Evolutionary conservation across 75 land plant genomes (phyloP), one percentile per base, ranked within the genome.

Genomic region (Chamaecyparis obtusa): DNA sequence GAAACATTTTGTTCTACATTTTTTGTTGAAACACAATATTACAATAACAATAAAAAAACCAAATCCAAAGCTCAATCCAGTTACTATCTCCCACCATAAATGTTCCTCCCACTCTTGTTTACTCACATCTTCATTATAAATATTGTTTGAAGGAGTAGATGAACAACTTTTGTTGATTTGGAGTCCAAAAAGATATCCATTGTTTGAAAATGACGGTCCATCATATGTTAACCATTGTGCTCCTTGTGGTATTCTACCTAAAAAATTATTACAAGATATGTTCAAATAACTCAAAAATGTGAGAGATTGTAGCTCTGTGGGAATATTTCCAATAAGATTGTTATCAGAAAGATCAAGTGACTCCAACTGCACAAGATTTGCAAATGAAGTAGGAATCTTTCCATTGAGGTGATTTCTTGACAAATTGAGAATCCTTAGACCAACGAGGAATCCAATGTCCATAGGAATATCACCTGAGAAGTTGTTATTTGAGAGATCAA

Each of bases 171-270:
- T 46, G 48, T 46, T 56, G 48, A 86, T 24, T 48, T 79, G 87
- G 21, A 81, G 64, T 24, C 87, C 87, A 78, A 83, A 79, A 30
- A 86, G 87, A 76, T 32, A 0, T n/a, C 32, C 54, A 51, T 86
- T 86, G 16, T 81, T 81, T 77, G 55, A 17, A n/a, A 49, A 86
- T 10, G 83, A 32, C 4, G 33, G 4, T 2, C 24, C 87, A 74
- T 51, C 57, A 77, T 30, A 77, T 17, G 83, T 43, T 27, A 85
- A 27, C 21, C 24, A 43, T 14, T 79, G n/a, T 9, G 7, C 3
- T 24, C 33, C 21, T 64, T 33, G 36, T 19, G 88, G 85, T 33
- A 87, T 82, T 55, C 9, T 37, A 2, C 85, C 85, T 8, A 0
- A n/a, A 54, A 87, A 37, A 27, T 55, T 81, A 39, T 87, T 87